Evolutionary conservation across 2,329 filamentous ascomycete species (phyloP).

Genomic region (Purpureocillium lavendulum): DNA sequence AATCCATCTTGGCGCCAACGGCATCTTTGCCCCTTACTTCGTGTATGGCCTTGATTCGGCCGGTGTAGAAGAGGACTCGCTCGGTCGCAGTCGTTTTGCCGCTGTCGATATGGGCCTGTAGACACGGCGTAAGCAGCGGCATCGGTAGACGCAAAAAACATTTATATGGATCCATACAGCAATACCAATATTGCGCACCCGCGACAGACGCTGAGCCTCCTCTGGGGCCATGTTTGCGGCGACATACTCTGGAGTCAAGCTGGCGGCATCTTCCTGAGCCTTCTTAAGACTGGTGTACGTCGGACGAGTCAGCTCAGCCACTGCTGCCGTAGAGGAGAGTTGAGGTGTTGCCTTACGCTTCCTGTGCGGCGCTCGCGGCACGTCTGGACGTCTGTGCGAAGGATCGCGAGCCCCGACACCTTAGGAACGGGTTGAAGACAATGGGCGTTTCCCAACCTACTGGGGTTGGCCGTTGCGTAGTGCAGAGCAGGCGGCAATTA

Average conservation of each 20-base stretch:
- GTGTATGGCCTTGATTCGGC: slow-evolving; percentile 92
- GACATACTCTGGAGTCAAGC: slow-evolving; percentile 50
- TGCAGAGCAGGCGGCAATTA: slow-evolving; percentile 26
- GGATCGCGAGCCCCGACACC: slow-evolving; percentile 16
- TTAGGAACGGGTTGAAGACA: slow-evolving; percentile 12
- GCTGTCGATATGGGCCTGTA: slow-evolving; percentile 89
- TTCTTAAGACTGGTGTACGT: slow-evolving; percentile 32
- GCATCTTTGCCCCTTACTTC: slow-evolving; percentile 92
- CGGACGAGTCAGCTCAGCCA: slow-evolving; percentile 8
- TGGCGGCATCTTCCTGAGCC: slow-evolving; percentile 43
- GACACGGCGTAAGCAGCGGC: not conserved
- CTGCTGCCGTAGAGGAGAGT: not conserved
- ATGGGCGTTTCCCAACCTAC: slow-evolving; percentile 18
- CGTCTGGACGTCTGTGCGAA: slow-evolving; percentile 24
- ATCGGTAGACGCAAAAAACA: too few species aligned
- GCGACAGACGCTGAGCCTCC: slow-evolving; percentile 69
- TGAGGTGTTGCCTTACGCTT: slow-evolving; percentile 24
- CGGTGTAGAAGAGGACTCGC: slow-evolving; percentile 95
- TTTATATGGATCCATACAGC: slow-evolving; percentile 48
- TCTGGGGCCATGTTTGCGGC: slow-evolving; percentile 73
- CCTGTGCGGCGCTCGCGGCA: slow-evolving; percentile 27
- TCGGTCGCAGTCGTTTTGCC: slow-evolving; percentile 97
- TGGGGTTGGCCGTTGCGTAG: slow-evolving; percentile 17
- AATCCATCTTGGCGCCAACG: slow-evolving; percentile 98
- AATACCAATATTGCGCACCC: slow-evolving; percentile 95